Percentiles rank a stretch among this genome's conserved stretches.
Evolutionary conservation across 768 basidiomycete species (phyloP).

Genomic region (Chalciporus pseudorubinellus): DNA sequence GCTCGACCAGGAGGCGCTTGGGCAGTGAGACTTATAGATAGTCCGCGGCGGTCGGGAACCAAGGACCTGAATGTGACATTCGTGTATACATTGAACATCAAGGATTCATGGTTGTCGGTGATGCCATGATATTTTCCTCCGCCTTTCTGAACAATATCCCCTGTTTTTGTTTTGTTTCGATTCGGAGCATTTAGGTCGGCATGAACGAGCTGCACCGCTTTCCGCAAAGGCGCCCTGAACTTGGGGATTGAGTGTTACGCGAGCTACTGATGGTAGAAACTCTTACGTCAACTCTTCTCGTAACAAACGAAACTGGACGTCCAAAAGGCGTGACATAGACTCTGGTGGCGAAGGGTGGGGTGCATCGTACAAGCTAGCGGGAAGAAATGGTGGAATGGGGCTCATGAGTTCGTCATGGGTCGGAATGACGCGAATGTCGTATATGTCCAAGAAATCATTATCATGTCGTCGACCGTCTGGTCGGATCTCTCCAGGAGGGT

Average conservation of each 20-base stretch:
- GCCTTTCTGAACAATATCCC: conserved; percentile 43
- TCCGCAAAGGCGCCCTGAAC: conserved; percentile 51
- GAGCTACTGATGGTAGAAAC: neutral
- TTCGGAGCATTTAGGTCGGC: conserved; percentile 38
- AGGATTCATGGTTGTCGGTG: conserved; percentile 40
- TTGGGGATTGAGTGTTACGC: neutral
- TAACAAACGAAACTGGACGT: conserved; percentile 72
- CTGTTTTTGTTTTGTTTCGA: conserved; percentile 37
- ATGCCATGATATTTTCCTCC: conserved; percentile 60
- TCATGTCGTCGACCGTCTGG: conserved; percentile 59
- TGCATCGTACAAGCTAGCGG: conserved; percentile 55
- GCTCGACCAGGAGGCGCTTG: conserved; percentile 58
- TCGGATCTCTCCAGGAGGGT: conserved; percentile 54
- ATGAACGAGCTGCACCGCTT: conserved; percentile 46
- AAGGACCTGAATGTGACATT: conserved; percentile 46
- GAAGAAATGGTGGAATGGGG: conserved; percentile 51
- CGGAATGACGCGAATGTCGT: conserved; percentile 63
- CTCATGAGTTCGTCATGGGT: conserved; percentile 64
- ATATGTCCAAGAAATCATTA: conserved; percentile 59
- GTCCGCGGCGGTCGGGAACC: conserved; percentile 49
- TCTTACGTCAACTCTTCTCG: conserved; percentile 69
- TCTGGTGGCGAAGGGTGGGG: conserved; percentile 58
- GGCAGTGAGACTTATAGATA: conserved; percentile 46
- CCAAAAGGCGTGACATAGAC: conserved; percentile 65
- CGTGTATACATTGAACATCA: conserved; percentile 66